Base-by-base conservation (phyloP, 176 grass and related monocot species). In the Melocanna baccifera region DNA sequence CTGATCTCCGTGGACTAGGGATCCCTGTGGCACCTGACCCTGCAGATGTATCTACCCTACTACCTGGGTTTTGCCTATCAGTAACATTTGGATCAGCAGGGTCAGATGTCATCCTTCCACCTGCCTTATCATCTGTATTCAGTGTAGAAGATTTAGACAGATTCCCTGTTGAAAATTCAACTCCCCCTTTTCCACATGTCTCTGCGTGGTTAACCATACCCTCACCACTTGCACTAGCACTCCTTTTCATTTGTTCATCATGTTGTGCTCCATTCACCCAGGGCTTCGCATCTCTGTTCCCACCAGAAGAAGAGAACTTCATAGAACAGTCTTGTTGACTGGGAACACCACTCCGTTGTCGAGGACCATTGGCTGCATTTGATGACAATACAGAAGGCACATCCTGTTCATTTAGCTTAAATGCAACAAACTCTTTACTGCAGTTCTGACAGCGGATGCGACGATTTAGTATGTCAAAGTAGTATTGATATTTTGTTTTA, bases 371-470 rank as follows among this genome's bases (percentile, higher is more conserved):
- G 63, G 75, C 36, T 63, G 71, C 69, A 48, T 71, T 72, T 41
- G 84, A 47, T 77, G 67, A 79, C 57, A 71, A 47, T 67, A 20
- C 73, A 70, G 84, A 77, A 69, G 78, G 75, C 62, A 71, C 73
- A 77, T 62, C 75, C 26, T 82, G 68, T 79, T 56, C 77, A 77
- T 81, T 58, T 61, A 84, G 61, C 70, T 42, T 83, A 37, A 25
- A 81, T 82, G 92, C 94, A 55, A 81, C 63, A 75, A 94, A 97
- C 67, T 57, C 15, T 26, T 79, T 77, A 13, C 20, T 50, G 77
- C 94, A 97, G 26, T 83, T 85, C 78, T 87, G 81, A 63, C 94
- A 97, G 20, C 56, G 36, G 71, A 97, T 70, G 26, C 30, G 19
- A 40, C 40, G 84, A 86, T 86, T 87, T 66, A 92, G 73, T 67